Evolutionary conservation across 441 rosid species (phyloP).

Genomic region (Adansonia rubrostipa): DNA sequence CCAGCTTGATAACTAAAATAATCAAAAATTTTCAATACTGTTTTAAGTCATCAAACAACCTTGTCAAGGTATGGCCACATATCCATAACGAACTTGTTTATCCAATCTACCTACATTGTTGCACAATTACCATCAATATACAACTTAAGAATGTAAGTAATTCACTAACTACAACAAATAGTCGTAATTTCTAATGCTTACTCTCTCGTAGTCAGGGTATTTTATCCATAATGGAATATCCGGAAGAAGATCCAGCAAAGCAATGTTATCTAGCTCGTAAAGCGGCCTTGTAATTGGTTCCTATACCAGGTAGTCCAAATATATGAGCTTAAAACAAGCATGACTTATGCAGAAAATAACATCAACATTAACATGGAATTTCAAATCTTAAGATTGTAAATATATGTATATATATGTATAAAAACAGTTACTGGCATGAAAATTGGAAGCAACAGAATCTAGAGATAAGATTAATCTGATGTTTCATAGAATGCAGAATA

Average conservation of each 20-base stretch:
- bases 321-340: constrained; percentile 20
- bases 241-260: constrained; percentile 36
- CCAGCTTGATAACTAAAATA: neutral
- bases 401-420: neutral
- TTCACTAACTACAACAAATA: neutral
- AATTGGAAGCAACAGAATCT: neutral
- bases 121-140: constrained; percentile 16
- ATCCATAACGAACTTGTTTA: constrained; percentile 58
- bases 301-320: constrained; percentile 27
- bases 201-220: constrained; percentile 51
- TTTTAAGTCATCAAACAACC: constrained; percentile 39
- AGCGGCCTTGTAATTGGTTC: constrained; percentile 35
- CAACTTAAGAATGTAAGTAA: neutral
- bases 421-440: neutral
- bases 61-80: constrained; percentile 75
- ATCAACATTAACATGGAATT: neutral
- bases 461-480: neutral
- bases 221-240: constrained; percentile 54
- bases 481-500: neutral
- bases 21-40: neutral
- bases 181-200: constrained; percentile 24
- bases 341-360: neutral
- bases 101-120: constrained; percentile 63
- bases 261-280: constrained; percentile 27
- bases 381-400: neutral